Percentiles rank a stretch among this genome's conserved stretches.
Evolutionary conservation across 495 filamentous ascomycete genomes (phyloP).

Genomic region (Penicillium paradoxum): DNA sequence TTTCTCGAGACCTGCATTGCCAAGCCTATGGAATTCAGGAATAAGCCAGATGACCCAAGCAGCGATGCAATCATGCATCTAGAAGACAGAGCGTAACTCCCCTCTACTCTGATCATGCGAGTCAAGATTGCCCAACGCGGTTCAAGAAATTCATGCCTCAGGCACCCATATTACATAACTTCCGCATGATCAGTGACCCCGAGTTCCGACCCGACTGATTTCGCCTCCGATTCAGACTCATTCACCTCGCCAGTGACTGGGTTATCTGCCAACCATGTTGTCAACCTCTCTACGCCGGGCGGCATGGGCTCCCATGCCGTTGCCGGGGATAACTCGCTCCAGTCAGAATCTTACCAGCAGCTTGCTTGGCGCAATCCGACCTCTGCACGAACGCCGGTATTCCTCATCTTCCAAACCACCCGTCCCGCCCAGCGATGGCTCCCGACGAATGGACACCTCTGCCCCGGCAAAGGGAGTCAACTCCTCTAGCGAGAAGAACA

Average conservation of each 20-base stretch:
- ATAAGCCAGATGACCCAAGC: neutral
- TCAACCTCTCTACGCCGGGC: conserved; percentile 47
- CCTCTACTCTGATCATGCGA: neutral
- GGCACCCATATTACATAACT: conserved; percentile 31
- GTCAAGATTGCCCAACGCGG: neutral
- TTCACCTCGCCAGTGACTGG: conserved; percentile 25
- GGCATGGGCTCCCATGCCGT: conserved; percentile 35
- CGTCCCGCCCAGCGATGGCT: conserved; percentile 43
- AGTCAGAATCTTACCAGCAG: conserved; percentile 29
- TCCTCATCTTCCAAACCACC: conserved; percentile 51
- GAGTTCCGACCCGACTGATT: conserved; percentile 36
- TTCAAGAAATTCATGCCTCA: conserved; percentile 9
- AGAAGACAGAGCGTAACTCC: too few species aligned
- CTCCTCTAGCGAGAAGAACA: conserved; percentile 34
- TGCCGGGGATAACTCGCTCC: conserved; percentile 33
- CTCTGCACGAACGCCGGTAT: conserved; percentile 49
- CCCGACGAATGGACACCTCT: conserved; percentile 37
- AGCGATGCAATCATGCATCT: too few species aligned
- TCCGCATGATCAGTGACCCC: conserved; percentile 40
- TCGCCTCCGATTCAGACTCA: conserved; percentile 37
- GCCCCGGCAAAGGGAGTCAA: conserved; percentile 40
- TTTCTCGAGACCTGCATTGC: neutral
- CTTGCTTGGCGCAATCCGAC: conserved; percentile 29
- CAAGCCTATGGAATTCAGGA: neutral
- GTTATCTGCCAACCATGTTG: conserved; percentile 39